Evolutionary conservation across 1,284 basidiomycete species (phyloP).

Genomic region (Puccinia triticina): DNA sequence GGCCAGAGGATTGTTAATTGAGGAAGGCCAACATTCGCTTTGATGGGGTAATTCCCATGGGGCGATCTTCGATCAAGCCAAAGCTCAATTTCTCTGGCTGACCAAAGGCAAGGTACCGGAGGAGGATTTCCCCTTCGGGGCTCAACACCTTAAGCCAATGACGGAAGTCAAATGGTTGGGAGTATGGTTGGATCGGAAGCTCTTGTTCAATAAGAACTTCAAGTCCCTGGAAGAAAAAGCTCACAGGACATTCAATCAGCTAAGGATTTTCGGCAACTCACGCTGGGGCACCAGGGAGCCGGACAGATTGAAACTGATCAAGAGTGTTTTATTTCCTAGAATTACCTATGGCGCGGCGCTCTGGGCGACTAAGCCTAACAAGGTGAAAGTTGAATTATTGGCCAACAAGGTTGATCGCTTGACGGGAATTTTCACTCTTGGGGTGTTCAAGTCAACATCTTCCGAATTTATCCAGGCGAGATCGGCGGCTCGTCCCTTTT

Average conservation of each 20-base stretch:
- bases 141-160: too few relatives aligned
- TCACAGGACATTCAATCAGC: not conserved
- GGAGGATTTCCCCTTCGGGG: not conserved
- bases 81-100: not conserved
- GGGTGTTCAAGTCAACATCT: not conserved
- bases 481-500: not conserved
- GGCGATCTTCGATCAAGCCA: constrained; percentile 1
- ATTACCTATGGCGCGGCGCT: not conserved
- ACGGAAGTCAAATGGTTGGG: constrained; percentile 14
- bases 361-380: not conserved
- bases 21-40: not conserved
- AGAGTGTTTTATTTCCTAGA: not conserved
- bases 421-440: not conserved
- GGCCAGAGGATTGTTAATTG: too few relatives aligned
- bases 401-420: not conserved
- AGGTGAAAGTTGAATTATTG: not conserved
- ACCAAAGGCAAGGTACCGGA: too few relatives aligned
- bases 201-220: not conserved
- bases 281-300: not conserved
- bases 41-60: not conserved
- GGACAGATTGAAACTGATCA: not conserved
- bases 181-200: too few relatives aligned
- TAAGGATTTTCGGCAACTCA: not conserved
- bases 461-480: not conserved
- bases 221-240: too few relatives aligned